These are phyloP conservation scores for Didymella lethalis DNA, from an alignment of 2,329 filamentous ascomycete genomes.

Conservation along the genomic window DNA sequence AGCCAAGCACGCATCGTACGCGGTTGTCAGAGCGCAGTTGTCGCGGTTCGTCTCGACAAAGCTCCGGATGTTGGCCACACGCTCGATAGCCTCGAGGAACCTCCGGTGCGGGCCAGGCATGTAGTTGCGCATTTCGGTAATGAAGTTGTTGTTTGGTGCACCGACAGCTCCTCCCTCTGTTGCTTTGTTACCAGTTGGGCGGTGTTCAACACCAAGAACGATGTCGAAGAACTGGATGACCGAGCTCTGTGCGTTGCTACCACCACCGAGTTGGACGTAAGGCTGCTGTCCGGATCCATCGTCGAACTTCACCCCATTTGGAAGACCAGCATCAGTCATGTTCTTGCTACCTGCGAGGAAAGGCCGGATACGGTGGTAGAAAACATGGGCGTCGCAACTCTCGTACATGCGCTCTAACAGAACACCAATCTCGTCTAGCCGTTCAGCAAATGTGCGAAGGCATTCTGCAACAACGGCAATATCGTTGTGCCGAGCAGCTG, in stretches of 20 bases:
- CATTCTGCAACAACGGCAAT: constrained; percentile 75
- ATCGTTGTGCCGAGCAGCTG: constrained; percentile 76
- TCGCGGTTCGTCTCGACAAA: constrained; percentile 72
- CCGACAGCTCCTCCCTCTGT: constrained; percentile 38
- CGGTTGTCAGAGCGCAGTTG: constrained; percentile 73
- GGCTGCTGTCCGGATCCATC: constrained; percentile 71
- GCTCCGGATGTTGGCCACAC: constrained; percentile 84
- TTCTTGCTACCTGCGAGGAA: constrained; percentile 97
- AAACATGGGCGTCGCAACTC: constrained; percentile 90
- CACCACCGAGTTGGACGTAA: constrained; percentile 88
- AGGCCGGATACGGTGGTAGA: constrained; percentile 95
- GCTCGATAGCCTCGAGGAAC: constrained; percentile 81
- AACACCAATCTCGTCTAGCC: constrained; percentile 80
- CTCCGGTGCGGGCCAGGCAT: constrained; percentile 94
- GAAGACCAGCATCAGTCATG: constrained; percentile 92
- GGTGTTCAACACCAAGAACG: constrained; percentile 85
- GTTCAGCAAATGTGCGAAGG: constrained; percentile 84
- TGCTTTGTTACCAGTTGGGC: constrained; percentile 80
- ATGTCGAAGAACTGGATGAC: constrained; percentile 98
- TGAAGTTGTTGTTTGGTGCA: constrained; percentile 80
- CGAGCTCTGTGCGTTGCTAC: constrained; percentile 96
- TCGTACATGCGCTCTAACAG: constrained; percentile 92
- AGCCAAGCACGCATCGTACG: constrained; percentile 89
- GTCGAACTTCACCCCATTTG: constrained; percentile 87
- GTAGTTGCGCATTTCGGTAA: constrained; percentile 94